Percentiles rank a stretch among this genome's conserved stretches.
These are phyloP conservation scores for Paecilomyces dactylethromorphus DNA, from an alignment of 2,329 filamentous ascomycete species.

Conservation along the genomic window DNA sequence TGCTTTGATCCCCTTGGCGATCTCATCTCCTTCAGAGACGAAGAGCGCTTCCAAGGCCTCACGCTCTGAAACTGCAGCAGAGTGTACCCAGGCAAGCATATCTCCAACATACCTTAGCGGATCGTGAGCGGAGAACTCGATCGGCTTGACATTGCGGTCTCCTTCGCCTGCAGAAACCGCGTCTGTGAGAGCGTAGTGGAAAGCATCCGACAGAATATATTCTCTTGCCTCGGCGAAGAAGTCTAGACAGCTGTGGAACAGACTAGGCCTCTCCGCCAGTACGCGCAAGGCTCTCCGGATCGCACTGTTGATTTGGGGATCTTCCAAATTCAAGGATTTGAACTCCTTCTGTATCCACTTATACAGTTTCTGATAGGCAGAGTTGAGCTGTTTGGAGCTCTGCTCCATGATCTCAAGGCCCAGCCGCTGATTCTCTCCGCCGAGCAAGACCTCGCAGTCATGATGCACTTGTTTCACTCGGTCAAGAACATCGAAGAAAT, in stretches of 20 bases:
- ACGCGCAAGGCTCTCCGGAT: conserved; percentile 80
- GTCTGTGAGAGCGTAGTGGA: conserved; percentile 82
- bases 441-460: conserved; percentile 83
- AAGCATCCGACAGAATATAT: conserved; percentile 77
- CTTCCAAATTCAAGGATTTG: conserved; percentile 85
- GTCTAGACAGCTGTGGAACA: conserved; percentile 91
- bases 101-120: conserved; percentile 87
- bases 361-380: conserved; percentile 91
- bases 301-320: conserved; percentile 80
- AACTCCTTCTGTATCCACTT: conserved; percentile 93
- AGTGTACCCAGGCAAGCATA: conserved; percentile 97
- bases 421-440: conserved; percentile 80
- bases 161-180: conserved; percentile 51
- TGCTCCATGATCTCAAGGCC: conserved; percentile 89
- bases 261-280: conserved; percentile 76
- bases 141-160: conserved; percentile 69
- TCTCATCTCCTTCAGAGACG: conserved; percentile 81
- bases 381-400: conserved; percentile 77
- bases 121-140: conserved; percentile 89
- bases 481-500: conserved; percentile 70
- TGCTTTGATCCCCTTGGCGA: conserved; percentile 72
- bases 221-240: conserved; percentile 89
- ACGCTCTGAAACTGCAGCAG: conserved; percentile 84
- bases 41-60: conserved; percentile 91
- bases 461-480: conserved; percentile 81